Evolutionary conservation across 805 yeast genomes (phyloP), one percentile per base, ranked within the genome.

Genomic region (Nakazawaea sp.): DNA sequence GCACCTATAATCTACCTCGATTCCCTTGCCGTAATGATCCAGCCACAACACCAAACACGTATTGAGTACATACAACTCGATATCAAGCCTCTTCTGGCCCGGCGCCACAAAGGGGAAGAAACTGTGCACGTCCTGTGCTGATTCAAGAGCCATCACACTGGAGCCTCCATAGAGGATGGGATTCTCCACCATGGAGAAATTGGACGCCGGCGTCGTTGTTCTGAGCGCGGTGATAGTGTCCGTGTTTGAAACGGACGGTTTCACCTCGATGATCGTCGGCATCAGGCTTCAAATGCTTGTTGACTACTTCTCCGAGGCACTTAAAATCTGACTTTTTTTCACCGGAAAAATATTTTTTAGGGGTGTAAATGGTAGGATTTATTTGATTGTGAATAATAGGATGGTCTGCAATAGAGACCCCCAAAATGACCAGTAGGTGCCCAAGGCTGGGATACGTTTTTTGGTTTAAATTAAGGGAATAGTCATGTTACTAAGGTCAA

Each of bases 31-130:
- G 4, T 25, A 20, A 3, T 19, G 9, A 2, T 32, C 29, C 19
- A 44, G 33, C 48, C 47, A 45, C 2, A 47, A 18, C n/a, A 44
- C 29, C 13, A 47, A 20, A 26, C 35, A 30, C 4, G 41, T 27
- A 29, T 42, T 41, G 27, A 47, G 30, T 10, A 45, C 44, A 28
- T 43, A 44, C 1, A 47, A 17, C 18, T 39, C 42, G 7, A 26
- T 15, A 5, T 13, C 30, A n/a, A 28, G 6, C 19, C 16, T 12
- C 5, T 6, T 8, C 15, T 8, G 15, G 16, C 16, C 28, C 15
- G 28, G 15, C 5, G 15, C 10, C 17, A 30, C 21, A 12, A 26
- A 25, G 4, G 11, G 16, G 18, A 28, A 35, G n/a, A 31, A 23
- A 9, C 7, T 24, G 9, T 23, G 9, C 4, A 26, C 18, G 15